Conservation (phyloP, 306 rosid species). For the Quercus cerris region DNA sequence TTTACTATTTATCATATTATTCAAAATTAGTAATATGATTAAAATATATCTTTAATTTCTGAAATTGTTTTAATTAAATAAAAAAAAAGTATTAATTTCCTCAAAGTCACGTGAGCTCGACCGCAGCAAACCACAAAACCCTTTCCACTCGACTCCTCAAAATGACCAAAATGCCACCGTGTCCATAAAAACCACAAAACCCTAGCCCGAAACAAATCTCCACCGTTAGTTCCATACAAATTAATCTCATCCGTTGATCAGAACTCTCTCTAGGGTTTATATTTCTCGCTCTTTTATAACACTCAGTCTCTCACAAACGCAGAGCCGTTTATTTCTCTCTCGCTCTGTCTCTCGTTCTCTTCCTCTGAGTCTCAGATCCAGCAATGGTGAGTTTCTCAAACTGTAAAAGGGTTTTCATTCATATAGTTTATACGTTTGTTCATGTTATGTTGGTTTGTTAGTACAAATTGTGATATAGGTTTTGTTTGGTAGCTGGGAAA, state of each 20-base stretch:
- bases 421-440: background rate
- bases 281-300: background rate
- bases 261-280: too few relatives aligned
- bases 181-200: background rate
- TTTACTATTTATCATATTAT: too few relatives aligned
- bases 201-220: background rate
- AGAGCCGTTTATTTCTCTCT: background rate
- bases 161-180: background rate
- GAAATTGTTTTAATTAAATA: too few relatives aligned
- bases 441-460: background rate
- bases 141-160: background rate
- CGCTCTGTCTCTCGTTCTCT: background rate
- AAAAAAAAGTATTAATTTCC: too few relatives aligned
- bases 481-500: background rate
- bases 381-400: slow-evolving; percentile 9
- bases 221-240: background rate
- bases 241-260: background rate
- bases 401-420: background rate
- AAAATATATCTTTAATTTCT: too few relatives aligned
- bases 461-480: too few relatives aligned
- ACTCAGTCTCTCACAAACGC: background rate
- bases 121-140: background rate
- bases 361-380: background rate
- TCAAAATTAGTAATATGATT: too few relatives aligned
- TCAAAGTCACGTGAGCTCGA: background rate